Base-by-base conservation (phyloP, 345 rosid species). In the Leavenworthia alabamica region DNA sequence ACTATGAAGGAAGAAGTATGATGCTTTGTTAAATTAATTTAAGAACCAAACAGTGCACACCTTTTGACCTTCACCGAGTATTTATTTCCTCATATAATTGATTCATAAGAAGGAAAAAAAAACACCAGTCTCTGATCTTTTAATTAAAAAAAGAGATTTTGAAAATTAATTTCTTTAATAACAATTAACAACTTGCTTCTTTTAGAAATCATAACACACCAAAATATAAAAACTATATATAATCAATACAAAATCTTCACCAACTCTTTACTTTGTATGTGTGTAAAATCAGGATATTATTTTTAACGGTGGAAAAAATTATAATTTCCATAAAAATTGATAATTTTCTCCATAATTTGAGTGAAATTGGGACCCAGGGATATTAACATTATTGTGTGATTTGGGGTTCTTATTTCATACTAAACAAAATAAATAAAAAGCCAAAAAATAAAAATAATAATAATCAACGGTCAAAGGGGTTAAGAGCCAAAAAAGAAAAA, bases 381-480 rank as follows among this genome's bases (percentile, higher is more conserved):
- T 32, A 28, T 1, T 7, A 35, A 26, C 47, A 33, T 7, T 8
- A 32, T 8, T 9, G 9, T 31, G 29, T 20, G 31, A 31, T 43
- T 42, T 43, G 1, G 12, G 35, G 28, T 5, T 22, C 6, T 52
- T 19, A 28, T 13, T 40, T 22, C 6, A 64, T 19, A 28, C 20
- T 40, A 41, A 40, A 40, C 23, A 37, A 37, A 66, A 44, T 47
- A 20, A 42, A 66, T n/a, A n/a, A n/a, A n/a, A n/a, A n/a, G n/a
- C n/a, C n/a, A n/a, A 60, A 60, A 33, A 55, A 12, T 56, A 60
- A 61, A 6, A 57, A 15, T 68, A 22, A 6, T 68, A 22, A 6
- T 47, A 48, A 55, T 55, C 64, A 62, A 70, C 52, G 74, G 69
- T 62, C 74, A 70, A 70, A 58, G 48, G 33, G n/a, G 31, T 55